phyloP scores from a whole-genome alignment of 768 basidiomycete genomes.

The Russula earlei region DNA sequence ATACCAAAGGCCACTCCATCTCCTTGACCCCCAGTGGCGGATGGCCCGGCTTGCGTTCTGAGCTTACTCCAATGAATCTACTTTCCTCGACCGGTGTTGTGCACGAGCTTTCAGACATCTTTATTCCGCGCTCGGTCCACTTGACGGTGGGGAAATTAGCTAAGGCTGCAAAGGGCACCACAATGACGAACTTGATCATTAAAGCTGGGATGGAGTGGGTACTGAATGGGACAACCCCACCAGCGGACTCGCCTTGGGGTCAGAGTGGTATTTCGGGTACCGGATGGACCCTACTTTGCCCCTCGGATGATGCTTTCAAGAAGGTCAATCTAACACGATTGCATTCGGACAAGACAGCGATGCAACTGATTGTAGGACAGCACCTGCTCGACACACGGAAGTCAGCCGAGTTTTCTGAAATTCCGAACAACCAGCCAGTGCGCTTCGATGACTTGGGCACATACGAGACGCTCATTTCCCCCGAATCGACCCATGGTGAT shows the following conservation, averaged over 20 bases:
- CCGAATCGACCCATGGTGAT: slow-evolving; percentile 62
- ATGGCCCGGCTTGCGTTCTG: slow-evolving; percentile 61
- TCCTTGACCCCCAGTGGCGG: slow-evolving; percentile 60
- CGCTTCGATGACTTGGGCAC: slow-evolving; percentile 58
- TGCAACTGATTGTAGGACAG: slow-evolving; percentile 60
- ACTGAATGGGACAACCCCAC: slow-evolving; percentile 73
- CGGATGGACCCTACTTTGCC: slow-evolving; percentile 87
- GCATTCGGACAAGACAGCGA: slow-evolving; percentile 43
- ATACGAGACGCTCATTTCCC: slow-evolving; percentile 71
- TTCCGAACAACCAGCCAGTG: slow-evolving; percentile 61
- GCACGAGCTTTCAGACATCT: slow-evolving; percentile 76
- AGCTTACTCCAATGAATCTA: slow-evolving; percentile 49
- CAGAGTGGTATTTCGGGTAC: slow-evolving; percentile 36
- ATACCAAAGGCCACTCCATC: slow-evolving; percentile 39
- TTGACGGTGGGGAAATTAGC: slow-evolving; percentile 86
- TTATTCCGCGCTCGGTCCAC: slow-evolving; percentile 81
- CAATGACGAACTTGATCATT: slow-evolving; percentile 75
- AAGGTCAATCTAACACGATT: slow-evolving; percentile 69
- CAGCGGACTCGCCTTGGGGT: slow-evolving; percentile 59
- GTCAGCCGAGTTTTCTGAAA: slow-evolving; percentile 24
- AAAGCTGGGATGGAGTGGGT: slow-evolving; percentile 89
- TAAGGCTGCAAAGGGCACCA: slow-evolving; percentile 78
- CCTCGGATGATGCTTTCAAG: slow-evolving; percentile 89
- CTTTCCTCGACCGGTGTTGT: slow-evolving; percentile 87
- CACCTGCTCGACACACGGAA: slow-evolving; percentile 45